Evolutionary conservation across 768 basidiomycete genomes (phyloP).

Genomic region (Agaricus subrufescens): DNA sequence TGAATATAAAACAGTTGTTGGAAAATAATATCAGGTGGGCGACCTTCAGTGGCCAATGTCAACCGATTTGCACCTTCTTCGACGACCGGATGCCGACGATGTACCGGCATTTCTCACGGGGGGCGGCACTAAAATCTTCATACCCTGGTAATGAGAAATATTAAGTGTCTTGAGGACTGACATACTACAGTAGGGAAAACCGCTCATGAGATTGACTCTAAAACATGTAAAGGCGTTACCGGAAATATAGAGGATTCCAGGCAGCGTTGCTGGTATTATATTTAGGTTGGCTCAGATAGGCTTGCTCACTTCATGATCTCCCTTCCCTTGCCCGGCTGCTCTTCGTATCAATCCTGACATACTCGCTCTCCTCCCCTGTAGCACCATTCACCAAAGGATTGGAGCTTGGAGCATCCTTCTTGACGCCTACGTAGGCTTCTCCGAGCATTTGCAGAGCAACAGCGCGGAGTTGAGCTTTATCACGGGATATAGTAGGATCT

Average conservation of each 20-base stretch:
- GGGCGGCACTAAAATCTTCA: neutral
- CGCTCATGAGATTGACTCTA: neutral
- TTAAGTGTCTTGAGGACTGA: neutral
- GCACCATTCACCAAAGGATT: constrained; percentile 10
- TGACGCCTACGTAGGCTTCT: constrained; percentile 68
- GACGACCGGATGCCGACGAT: neutral
- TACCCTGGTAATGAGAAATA: neutral
- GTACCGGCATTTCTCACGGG: neutral
- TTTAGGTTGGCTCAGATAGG: neutral
- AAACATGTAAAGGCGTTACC: neutral
- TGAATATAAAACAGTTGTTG: neutral
- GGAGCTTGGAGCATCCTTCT: constrained; percentile 47
- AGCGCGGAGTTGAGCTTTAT: constrained; percentile 69
- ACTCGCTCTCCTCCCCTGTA: constrained; percentile 62
- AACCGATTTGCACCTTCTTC: neutral
- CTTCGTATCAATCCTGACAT: constrained; percentile 78
- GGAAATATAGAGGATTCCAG: neutral
- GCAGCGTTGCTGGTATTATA: neutral
- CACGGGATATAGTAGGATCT: constrained; percentile 45
- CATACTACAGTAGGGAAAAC: neutral
- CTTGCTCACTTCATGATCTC: neutral
- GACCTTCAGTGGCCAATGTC: neutral
- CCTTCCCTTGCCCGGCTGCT: constrained; percentile 43
- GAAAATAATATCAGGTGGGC: neutral
- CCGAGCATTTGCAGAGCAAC: constrained; percentile 82